Conservation (phyloP, 1,284 basidiomycete genomes). For the Vanrija humicola region DNA sequence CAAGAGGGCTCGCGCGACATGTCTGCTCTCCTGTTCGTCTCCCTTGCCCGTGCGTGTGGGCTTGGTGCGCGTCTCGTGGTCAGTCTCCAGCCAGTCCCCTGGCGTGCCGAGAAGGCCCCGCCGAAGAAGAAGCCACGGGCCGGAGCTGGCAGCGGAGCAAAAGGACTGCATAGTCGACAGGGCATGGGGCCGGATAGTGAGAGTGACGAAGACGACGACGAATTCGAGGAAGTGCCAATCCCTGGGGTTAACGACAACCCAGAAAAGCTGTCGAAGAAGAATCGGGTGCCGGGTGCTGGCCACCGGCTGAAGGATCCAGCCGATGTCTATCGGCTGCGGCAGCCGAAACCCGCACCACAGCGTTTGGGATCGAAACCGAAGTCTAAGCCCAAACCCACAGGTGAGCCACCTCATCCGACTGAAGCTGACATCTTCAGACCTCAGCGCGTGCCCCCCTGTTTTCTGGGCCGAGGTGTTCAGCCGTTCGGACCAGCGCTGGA, state of each 20-base stretch:
- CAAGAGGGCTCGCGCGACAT: conserved; percentile 77
- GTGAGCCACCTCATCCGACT: conserved; percentile 9
- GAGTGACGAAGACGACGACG: conserved; percentile 34
- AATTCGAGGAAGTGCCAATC: conserved; percentile 46
- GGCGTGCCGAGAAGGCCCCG: conserved; percentile 55
- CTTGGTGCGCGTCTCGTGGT: conserved; percentile 85
- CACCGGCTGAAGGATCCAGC: conserved; percentile 32
- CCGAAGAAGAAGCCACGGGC: conserved; percentile 33
- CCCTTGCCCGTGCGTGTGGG: conserved; percentile 77
- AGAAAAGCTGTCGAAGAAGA: conserved; percentile 45
- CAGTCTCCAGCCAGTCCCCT: conserved; percentile 85
- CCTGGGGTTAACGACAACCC: conserved; percentile 13
- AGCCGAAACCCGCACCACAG: conserved; percentile 24
- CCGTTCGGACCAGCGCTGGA: conserved; percentile 83
- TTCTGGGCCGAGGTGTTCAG: conserved; percentile 99
- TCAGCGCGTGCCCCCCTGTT: conserved; percentile 64
- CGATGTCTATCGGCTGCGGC: conserved; percentile 38
- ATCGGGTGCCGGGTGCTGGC: conserved; percentile 41
- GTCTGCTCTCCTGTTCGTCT: conserved; percentile 86
- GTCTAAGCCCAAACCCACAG: conserved; percentile 28
- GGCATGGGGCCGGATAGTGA: conserved; percentile 31
- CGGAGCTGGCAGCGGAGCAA: conserved; percentile 30
- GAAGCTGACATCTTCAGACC: conserved; percentile 21
- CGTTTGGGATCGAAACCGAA: conserved; percentile 28
- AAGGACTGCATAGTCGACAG: conserved; percentile 29